Evolutionary conservation across 179 eudicot species (phyloP).

Genomic region (Beta macrorhiza): DNA sequence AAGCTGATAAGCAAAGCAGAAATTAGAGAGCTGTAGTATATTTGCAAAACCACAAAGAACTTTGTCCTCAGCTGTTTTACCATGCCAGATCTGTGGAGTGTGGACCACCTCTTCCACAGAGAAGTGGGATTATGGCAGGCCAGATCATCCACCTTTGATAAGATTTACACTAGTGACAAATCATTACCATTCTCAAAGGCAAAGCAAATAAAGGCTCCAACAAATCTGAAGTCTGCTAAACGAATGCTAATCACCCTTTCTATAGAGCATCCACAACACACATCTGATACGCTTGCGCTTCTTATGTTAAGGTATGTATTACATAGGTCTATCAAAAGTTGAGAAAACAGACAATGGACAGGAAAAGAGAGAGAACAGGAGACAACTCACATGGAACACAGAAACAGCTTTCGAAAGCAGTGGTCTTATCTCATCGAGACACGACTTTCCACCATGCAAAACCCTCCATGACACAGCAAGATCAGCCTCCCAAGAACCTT

Average conservation of each 20-base stretch:
- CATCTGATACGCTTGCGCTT: background rate
- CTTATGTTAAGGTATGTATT: background rate
- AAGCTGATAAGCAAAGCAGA: slow-evolving; percentile 2
- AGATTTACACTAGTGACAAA: background rate
- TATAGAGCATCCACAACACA: background rate
- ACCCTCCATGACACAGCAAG: slow-evolving; percentile 41
- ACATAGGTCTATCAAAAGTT: no score
- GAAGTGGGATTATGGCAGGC: background rate
- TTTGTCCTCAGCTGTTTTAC: background rate
- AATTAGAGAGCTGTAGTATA: no score
- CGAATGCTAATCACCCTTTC: background rate
- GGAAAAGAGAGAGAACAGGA: background rate
- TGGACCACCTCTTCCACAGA: background rate
- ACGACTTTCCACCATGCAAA: slow-evolving; percentile 30
- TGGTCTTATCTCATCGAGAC: slow-evolving; percentile 29
- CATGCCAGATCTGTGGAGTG: background rate
- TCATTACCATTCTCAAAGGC: background rate
- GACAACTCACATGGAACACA: slow-evolving; percentile 32
- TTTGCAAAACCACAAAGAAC: background rate
- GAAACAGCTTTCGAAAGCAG: slow-evolving; percentile 39
- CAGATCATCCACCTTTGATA: background rate
- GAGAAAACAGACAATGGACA: background rate
- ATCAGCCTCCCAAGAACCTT: slow-evolving; percentile 15
- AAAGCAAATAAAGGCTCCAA: background rate
- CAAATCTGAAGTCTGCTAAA: background rate